A percentile compares a stretch with the other conserved stretches of the same genome.
phyloP scores from a whole-genome alignment of 2,329 filamentous ascomycete genomes.

The Neofusicoccum sp. region DNA sequence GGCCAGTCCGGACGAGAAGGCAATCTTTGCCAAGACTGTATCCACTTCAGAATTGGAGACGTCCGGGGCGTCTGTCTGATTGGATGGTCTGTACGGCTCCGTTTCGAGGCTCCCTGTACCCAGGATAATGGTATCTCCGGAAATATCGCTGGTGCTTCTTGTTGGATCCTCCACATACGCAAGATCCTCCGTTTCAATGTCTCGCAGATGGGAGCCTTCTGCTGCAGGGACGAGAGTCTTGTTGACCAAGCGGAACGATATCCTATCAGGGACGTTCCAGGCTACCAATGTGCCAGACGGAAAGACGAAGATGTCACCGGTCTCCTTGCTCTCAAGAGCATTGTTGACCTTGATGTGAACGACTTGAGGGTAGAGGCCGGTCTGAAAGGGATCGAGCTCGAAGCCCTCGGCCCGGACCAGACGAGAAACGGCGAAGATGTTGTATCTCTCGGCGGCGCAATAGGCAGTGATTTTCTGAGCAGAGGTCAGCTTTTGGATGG shows the following conservation, averaged over 20 bases:
- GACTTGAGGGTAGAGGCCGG: conserved; percentile 63
- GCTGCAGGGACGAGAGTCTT: conserved; percentile 73
- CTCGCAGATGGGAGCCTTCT: conserved; percentile 67
- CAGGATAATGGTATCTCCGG: conserved; percentile 84
- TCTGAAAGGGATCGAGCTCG: conserved; percentile 61
- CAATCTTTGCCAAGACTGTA: conserved; percentile 84
- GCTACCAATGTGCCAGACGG: conserved; percentile 90
- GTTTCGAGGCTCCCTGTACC: conserved; percentile 64
- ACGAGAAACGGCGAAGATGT: conserved; percentile 57
- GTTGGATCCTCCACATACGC: conserved; percentile 77
- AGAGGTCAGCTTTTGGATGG: not conserved
- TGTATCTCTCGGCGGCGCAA: conserved; percentile 66
- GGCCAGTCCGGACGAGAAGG: conserved; percentile 91
- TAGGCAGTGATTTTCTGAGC: conserved; percentile 60
- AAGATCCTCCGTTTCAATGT: conserved; percentile 82
- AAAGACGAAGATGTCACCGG: conserved; percentile 90
- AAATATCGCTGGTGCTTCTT: conserved; percentile 72
- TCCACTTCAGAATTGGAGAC: conserved; percentile 43
- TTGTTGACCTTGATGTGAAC: conserved; percentile 58
- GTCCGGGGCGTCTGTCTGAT: conserved; percentile 25
- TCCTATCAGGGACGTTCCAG: conserved; percentile 79
- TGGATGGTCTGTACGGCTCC: conserved; percentile 39
- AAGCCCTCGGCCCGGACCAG: conserved; percentile 60
- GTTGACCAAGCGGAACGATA: conserved; percentile 68
- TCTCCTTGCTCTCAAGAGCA: conserved; percentile 49